Base-by-base conservation (phyloP, 225 moss, liverwort and hornwort genomes). In the Marchantia paleacea region DNA sequence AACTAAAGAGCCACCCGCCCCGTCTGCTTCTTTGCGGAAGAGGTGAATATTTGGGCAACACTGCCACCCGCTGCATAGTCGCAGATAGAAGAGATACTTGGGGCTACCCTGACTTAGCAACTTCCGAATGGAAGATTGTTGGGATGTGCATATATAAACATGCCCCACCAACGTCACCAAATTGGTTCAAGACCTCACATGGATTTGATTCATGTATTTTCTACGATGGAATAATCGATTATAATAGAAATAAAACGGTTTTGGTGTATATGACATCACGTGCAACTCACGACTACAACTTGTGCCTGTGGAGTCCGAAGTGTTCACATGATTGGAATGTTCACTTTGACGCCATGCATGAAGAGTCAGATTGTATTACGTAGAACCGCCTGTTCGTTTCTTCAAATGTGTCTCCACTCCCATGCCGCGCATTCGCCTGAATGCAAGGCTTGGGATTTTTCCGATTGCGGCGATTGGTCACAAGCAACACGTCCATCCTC, bases 21-120 rank as follows among this genome's bases (percentile, higher is more conserved):
- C 78, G 67, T 78, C 52, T 68, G 52, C 53, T 31, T 66, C 78
- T 78, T 31, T 18, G 70, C 61, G 55, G 69, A 70, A 69, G 79
- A 69, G 79, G 79, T 79, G 79, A 79, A 79, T 69, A 70, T 78
- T 79, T 79, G 79, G 68, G 79, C 79, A 20, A 69, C n/a, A 57
- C 70, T 69, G 79, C 79, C 79, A 70, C 79, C 79, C 79, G 79
- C 79, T 61, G 78, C 78, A 76, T 29, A 80, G 73, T 47, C 30
- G 54, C 80, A 80, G 80, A 73, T 72, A 69, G 25, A 79, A 57
- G 69, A 80, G 80, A 74, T 74, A 74, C 53, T 12, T 24, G 74
- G 74, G 74, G 74, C 54, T 12, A 26, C 55, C 53, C 53, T 55
- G 16, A 55, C 74, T 74, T 73, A 25, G 74, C 54, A 54, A 54